Base-by-base conservation (phyloP, 306 rosid species). In the Dalbergia cultrata region DNA sequence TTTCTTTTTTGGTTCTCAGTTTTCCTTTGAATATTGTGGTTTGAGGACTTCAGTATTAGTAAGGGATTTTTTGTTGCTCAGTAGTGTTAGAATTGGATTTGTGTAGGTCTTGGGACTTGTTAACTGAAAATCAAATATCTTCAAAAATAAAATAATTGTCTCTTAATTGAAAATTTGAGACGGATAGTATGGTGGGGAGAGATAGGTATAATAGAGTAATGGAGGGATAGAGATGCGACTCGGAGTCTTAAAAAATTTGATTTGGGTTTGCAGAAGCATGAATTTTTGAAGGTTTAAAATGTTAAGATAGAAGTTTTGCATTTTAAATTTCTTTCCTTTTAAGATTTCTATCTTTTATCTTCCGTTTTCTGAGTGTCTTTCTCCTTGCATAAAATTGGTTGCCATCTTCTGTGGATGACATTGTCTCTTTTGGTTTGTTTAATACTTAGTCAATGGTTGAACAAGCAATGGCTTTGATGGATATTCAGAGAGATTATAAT, bases 401-500 rank as follows among this genome's bases (percentile, higher is more conserved):
- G 41, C 47, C 47, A 43, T 43, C 47, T 43, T 43, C 12, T 65
- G 13, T 65, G 14, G 31, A 39, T 35, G 13, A 0, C 14, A 39
- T 35, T 65, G 7, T 11, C 50, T n/a, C 12, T 13, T 22, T 69
- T 21, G 17, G 10, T 17, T 70, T 70, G 31, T 70, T 70, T 50
- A 14, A 49, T 57, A 22, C 56, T 18, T 35, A 18, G 52, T 17
- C 33, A 12, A 17, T 72, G 63, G 34, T 54, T 73, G 14, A 47
- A 57, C 3, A 12, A 12, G 65, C 34, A 6, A 31, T 16, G 31
- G 16, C 21, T 52, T 71, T 34, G 67, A 59, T 41, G n/a, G 69
- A 33, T 75, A 45, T 62, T 44, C 45, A 5, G n/a, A 35, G 54
- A 76, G 65, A 52, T 80, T 72, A 37, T 43, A 14, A 0, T 21